Base-by-base conservation (phyloP, 2,329 filamentous ascomycete species). In the Ophiostoma quercus region DNA sequence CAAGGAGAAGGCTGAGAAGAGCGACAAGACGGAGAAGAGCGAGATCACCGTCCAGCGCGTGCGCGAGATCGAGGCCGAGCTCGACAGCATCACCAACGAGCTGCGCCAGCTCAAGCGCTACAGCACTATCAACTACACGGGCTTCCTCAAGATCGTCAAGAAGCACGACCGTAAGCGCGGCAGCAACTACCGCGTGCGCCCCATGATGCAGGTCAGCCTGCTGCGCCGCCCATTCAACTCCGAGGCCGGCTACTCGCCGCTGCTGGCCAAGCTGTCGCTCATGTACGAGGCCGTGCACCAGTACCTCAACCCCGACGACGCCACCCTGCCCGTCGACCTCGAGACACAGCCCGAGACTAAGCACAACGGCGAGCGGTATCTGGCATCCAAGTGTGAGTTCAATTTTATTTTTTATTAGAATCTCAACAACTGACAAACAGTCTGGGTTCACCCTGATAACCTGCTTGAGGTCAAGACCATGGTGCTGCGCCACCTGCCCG, bases 101-200 rank as follows among this genome's bases (percentile, higher is more conserved):
- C 89, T 96, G 76, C 94, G 90, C 78, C 92, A 96, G 82, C 85
- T 99, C 74, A 95, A 97, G 81, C 95, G 92, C 79, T 99, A 95
- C 81, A 95, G 92, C 79, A 91, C 90, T 73, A 90, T 97, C 82
- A 99, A 99, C 82, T 99, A 97, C 80, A 97, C 95, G 6, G 95
- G 93, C 66, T 97, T 98, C 80, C 86, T 97, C 77, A 99, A 99
- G 84, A 96, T 96, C 66, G 93, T 93, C 70, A 99, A 99, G 88
- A 99, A 99, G 82, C 95, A 99, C 80, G 95, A 99, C 80, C 91
- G 95, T 74, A 96, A 94, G 82, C 87, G 94, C 74, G 94, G 94
- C 70, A 85, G 88, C 74, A 86, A 88, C 68, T 98, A 98, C 83
- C 92, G 90, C 78, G 91, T 98, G 74, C 88, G 92, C 32, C 94